Base-by-base conservation (phyloP, 2,329 filamentous ascomycete species). In the Fusarium papillatum region DNA sequence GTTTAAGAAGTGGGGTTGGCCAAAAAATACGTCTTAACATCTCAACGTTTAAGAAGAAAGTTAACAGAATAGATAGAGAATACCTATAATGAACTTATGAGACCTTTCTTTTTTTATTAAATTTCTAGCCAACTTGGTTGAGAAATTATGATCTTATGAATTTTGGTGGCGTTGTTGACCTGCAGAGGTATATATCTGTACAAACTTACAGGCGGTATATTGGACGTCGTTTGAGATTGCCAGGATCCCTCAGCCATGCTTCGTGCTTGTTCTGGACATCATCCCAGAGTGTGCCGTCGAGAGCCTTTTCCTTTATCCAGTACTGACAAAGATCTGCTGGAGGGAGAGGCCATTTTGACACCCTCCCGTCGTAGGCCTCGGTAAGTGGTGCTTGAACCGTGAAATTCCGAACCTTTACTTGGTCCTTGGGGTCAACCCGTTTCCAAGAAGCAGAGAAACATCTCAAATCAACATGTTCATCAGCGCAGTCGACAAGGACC, bases 231-330 rank as follows among this genome's bases (percentile, higher is more conserved):
- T 34, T 31, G 13, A 34, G 19, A 16, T 10, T n/a, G 10, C 50
- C 26, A 55, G 50, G 50, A n/a, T 55, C 50, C 11, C n/a, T 34
- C 29, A 34, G 31, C 53, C 53, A 57, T 34, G 17, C 39, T 9
- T 29, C 39, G 6, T 22, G 5, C 4, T 38, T 39, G 0, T 0
- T 2, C 46, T 26, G 26, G 9, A 61, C 39, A 3, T 70, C 68
- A 1, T 29, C 38, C 76, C 76, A 78, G 0, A 78, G 16, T 2
- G 50, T 67, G 17, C 66, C 70, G 1, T 14, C 5, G 19, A 77
- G 39, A 14, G 70, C 61, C 29, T 48, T 65, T 3, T 62, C 7
- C 17, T 50, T 70, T 13, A 76, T 24, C 70, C 72, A 78, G n/a
- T 26, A 7, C 31, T 72, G 63, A 2, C 61, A 65, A 11, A 60